Evolutionary conservation across 176 grass and related monocot species (phyloP), one percentile per base, ranked within the genome.

Genomic region (Phoenix roebelenii): DNA sequence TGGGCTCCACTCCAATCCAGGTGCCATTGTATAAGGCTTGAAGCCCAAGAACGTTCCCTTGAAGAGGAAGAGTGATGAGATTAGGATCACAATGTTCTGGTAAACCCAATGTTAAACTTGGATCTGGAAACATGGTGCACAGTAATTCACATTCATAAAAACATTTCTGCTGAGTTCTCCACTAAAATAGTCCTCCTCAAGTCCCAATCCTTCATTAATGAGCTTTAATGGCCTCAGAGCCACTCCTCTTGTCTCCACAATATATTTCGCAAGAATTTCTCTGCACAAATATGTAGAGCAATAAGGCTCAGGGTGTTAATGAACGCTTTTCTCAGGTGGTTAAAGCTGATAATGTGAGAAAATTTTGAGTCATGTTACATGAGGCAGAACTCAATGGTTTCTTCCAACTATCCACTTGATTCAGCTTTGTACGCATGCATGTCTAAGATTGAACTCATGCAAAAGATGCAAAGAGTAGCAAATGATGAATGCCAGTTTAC

Each of bases 81-180:
- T 80, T 85, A 5, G 81, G 78, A 72, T 95, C 89, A 30, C 85
- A 95, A 72, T 95, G 89, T 17, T 78, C 72, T 17, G 81, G 81
- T 64, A 89, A 60, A 10, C 89, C 89, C 1, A 95, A 72, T 7
- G 89, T 82, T 22, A 74, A 57, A n/a, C 64, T 76, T 14, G 88
- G 88, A 49, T 84, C 71, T 0, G 77, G 80, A 20, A 20, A 52
- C 89, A 94, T 3, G 74, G 68, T 1, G 84, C 75, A 69, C 88
- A 85, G 60, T 88, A 77, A 59, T 95, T 88, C 18, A 66, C 68
- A 60, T 82, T 89, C 7, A 95, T 70, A 15, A 85, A 23, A 39
- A 88, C 75, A 39, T 85, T 84, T 48, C 50, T 67, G 72, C 51
- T 72, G 16, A 85, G 65, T 5, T 68, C 81, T 4, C 84, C 75